Percentiles rank a stretch among this genome's conserved stretches.
These are phyloP conservation scores for Saccharum hybrid DNA, from an alignment of 202 grass and related monocot species.

Conservation along the genomic window DNA sequence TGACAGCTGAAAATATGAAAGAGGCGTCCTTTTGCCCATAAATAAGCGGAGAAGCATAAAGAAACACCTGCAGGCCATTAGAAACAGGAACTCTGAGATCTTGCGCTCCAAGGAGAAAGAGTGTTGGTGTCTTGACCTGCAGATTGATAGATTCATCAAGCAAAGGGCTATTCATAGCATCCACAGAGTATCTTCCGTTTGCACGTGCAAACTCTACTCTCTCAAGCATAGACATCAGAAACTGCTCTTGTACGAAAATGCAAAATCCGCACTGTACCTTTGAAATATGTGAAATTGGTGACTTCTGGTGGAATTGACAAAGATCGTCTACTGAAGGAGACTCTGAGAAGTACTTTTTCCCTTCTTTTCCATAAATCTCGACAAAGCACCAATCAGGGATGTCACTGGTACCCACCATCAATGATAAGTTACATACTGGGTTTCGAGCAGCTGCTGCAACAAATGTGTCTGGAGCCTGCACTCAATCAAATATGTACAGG, in stretches of 20 bases:
- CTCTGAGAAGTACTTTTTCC: conserved; percentile 71
- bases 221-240: conserved; percentile 31
- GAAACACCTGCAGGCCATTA: conserved; percentile 90
- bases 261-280: conserved; percentile 65
- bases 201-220: conserved; percentile 12
- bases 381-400: conserved; percentile 96
- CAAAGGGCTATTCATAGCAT: conserved; percentile 20
- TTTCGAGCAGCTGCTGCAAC: conserved; percentile 76
- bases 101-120: conserved; percentile 91
- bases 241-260: conserved; percentile 22
- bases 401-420: conserved; percentile 89
- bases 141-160: conserved; percentile 42
- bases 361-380: conserved; percentile 81
- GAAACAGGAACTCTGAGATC: conserved; percentile 98
- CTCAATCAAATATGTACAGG: conserved; percentile 25
- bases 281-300: conserved; percentile 81
- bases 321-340: conserved; percentile 61
- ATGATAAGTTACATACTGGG: conserved; percentile 81
- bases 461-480: conserved; percentile 87
- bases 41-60: conserved; percentile 1
- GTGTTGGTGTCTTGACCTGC: conserved; percentile 77
- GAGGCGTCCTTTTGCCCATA: neutral
- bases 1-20: conserved; percentile 11
- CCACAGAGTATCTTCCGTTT: conserved; percentile 25
- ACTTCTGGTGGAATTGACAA: conserved; percentile 69